Conservation (phyloP, 768 basidiomycete genomes). For the Collybia sordida region DNA sequence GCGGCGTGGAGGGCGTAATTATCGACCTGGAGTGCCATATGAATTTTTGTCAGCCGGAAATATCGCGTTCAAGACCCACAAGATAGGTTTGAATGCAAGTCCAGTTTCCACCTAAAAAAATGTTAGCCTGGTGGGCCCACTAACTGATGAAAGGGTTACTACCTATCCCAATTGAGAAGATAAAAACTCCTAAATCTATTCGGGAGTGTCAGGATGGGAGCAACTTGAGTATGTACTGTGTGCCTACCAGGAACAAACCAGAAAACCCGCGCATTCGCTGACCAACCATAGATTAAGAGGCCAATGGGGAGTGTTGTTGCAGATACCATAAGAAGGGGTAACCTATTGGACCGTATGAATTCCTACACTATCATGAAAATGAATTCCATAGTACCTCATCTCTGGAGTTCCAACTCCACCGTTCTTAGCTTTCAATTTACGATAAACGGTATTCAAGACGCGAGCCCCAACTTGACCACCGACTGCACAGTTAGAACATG, state of each 20-base stretch:
- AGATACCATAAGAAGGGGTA: conserved; percentile 42
- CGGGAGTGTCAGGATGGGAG: not conserved
- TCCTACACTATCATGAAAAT: not conserved
- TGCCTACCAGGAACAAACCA: conserved; percentile 60
- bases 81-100: conserved; percentile 56
- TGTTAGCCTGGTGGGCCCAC: not conserved
- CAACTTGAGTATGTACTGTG: not conserved
- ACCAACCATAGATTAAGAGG: conserved; percentile 64
- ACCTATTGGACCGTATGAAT: conserved; percentile 12
- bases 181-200: conserved; percentile 39
- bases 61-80: conserved; percentile 32
- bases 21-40: conserved; percentile 57
- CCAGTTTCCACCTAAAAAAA: conserved; percentile 31
- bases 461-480: conserved; percentile 42
- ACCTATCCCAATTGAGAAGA: conserved; percentile 50
- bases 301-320: conserved; percentile 58
- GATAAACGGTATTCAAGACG: conserved; percentile 47
- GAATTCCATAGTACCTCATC: conserved; percentile 30
- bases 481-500: conserved; percentile 12
- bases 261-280: conserved; percentile 43
- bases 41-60: conserved; percentile 3
- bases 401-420: conserved; percentile 57
- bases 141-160: not conserved
- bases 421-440: conserved; percentile 41
- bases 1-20: conserved; percentile 78